Base-by-base conservation (phyloP, 352 stramenopile species). In the Blastocystis sp. region DNA sequence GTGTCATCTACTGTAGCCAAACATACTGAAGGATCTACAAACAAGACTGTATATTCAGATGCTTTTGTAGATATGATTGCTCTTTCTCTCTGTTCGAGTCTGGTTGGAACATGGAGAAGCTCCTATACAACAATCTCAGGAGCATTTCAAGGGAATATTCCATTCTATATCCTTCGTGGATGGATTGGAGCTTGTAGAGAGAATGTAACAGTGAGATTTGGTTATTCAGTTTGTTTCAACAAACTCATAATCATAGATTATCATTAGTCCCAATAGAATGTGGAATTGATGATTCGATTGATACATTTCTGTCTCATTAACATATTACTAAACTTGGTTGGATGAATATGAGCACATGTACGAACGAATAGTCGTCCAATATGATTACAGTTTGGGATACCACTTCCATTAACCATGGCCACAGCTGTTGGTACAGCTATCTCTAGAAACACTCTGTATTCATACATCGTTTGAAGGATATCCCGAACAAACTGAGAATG, bases 271-370 rank as follows among this genome's bases (percentile, higher is more conserved):
- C n/a, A n/a, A n/a, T n/a, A n/a, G n/a, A n/a, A n/a, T n/a, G n/a
- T n/a, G n/a, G n/a, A n/a, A n/a, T n/a, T n/a, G n/a, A n/a, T n/a
- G n/a, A n/a, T n/a, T n/a, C n/a, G n/a, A n/a, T n/a, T n/a, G n/a
- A n/a, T n/a, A n/a, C n/a, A n/a, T n/a, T n/a, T n/a, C 46, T 56
- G 0, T 49, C 59, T 46, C 1, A 32, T 78, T 9, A n/a, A n/a
- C 2, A 24, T 21, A 21, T 59, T 39, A 16, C 66, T 39, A 78
- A 59, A 78, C 7, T 78, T 78, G 42, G 59, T 49, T 12, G 66
- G 66, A 57, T 78, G 66, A 39, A 78, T 78, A 39, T 78, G 66
- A 9, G 59, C 66, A 58, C 66, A 78, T 14, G 66, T 78, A 11
- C 42, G 27, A 24, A n/a, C 19, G 24, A 35, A 39, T 49, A 42